Percentiles rank a stretch among this genome's conserved stretches.
Conservation (phyloP, 257 asterid species). For the Penstemon davidsonii region DNA sequence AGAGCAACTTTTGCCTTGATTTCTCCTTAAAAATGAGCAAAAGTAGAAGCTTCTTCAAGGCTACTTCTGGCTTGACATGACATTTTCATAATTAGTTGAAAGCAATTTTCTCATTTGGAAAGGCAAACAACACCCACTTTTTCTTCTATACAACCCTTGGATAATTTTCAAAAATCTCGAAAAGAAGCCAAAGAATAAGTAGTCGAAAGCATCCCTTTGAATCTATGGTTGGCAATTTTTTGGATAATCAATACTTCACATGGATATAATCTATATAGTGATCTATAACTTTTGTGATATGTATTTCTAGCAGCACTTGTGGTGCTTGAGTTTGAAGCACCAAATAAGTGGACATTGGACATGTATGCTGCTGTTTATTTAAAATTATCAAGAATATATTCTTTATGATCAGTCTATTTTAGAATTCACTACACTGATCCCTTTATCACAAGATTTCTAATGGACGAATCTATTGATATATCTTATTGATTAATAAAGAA, state of each 20-base stretch:
- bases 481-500: not conserved
- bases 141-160: too few species aligned
- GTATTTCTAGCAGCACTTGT: not conserved
- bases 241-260: not conserved
- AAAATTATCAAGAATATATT: constrained; percentile 3
- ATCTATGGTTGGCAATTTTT: not conserved
- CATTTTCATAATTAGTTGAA: too few species aligned
- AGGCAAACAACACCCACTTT: too few species aligned
- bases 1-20: too few species aligned
- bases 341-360: not conserved
- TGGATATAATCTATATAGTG: constrained; percentile 3
- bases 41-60: too few species aligned
- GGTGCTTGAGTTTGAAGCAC: constrained; percentile 10
- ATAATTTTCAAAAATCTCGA: too few species aligned
- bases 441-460: not conserved
- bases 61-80: too few species aligned
- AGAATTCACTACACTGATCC: not conserved
- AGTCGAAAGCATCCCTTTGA: not conserved
- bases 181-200: too few species aligned
- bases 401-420: not conserved
- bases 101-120: too few species aligned
- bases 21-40: too few species aligned
- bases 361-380: constrained; percentile 2
- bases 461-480: not conserved
- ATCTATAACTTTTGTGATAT: not conserved